phyloP scores from a whole-genome alignment of 1,139 yeast species.

The Kodamaea plutei region DNA sequence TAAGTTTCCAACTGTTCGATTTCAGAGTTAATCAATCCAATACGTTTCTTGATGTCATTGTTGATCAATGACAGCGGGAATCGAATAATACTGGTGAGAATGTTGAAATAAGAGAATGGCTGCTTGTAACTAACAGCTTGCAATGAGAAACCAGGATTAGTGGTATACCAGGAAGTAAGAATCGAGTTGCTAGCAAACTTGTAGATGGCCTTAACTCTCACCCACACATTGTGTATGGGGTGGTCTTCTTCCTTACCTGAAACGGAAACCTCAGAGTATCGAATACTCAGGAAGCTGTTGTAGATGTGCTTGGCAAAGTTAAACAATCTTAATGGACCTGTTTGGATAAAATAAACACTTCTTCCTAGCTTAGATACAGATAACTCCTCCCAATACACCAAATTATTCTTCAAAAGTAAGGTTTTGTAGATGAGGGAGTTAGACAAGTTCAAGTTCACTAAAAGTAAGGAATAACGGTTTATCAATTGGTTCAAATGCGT shows the following conservation, averaged over 20 bases:
- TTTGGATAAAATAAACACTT: constrained; percentile 32
- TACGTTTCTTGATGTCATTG: constrained; percentile 20
- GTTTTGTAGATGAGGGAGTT: constrained; percentile 35
- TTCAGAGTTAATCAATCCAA: constrained; percentile 17
- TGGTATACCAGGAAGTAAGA: constrained; percentile 1
- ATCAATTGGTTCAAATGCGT: constrained; percentile 16
- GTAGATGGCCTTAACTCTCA: constrained; percentile 8
- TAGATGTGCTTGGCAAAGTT: constrained; percentile 13
- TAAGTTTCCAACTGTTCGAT: constrained; percentile 18
- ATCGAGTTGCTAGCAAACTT: constrained; percentile 2
- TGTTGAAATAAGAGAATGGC: too few relatives aligned
- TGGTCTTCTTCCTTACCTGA: constrained; percentile 18
- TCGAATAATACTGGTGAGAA: constrained; percentile 9
- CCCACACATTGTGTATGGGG: constrained; percentile 12
- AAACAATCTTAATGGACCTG: constrained; percentile 25
- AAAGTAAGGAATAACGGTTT: constrained; percentile 23
- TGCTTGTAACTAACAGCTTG: constrained; percentile 1
- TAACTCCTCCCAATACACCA: constrained; percentile 35
- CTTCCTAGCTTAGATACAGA: constrained; percentile 24
- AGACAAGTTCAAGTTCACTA: constrained; percentile 27
- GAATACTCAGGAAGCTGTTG: constrained; percentile 3
- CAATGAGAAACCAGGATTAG: constrained; percentile 7
- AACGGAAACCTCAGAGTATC: constrained; percentile 4
- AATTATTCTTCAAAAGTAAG: constrained; percentile 29
- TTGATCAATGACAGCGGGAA: constrained; percentile 20